A percentile compares a stretch with the other conserved stretches of the same genome.
Evolutionary conservation across 2,329 filamentous ascomycete genomes (phyloP).

Genomic region (Lachnellula arida): DNA sequence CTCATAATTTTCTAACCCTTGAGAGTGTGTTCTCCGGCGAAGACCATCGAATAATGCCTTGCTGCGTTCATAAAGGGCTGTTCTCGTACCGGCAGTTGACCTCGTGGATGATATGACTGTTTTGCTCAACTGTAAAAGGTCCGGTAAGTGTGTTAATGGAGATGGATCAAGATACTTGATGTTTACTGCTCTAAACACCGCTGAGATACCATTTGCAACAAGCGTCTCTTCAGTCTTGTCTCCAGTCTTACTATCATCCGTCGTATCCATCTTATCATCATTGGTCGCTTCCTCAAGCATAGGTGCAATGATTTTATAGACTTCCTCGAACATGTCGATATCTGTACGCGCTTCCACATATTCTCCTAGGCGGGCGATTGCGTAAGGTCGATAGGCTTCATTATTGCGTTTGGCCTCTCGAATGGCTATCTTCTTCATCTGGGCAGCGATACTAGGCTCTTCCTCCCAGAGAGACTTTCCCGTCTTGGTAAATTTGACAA

Average conservation of each 20-base stretch:
- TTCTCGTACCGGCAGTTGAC: slow-evolving; percentile 25
- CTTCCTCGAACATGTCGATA: slow-evolving; percentile 64
- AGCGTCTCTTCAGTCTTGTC: slow-evolving; percentile 26
- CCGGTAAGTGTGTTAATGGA: slow-evolving; percentile 24
- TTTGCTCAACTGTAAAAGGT: slow-evolving; percentile 22
- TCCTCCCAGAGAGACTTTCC: slow-evolving; percentile 53
- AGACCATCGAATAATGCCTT: slow-evolving; percentile 29
- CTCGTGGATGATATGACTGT: slow-evolving; percentile 25
- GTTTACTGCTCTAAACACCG: slow-evolving; percentile 31
- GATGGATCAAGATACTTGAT: slow-evolving; percentile 21
- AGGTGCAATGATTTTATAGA: slow-evolving; percentile 57
- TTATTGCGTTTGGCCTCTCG: slow-evolving; percentile 93
- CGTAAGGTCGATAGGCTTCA: slow-evolving; percentile 72
- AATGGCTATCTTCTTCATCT: slow-evolving; percentile 74
- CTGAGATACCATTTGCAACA: slow-evolving; percentile 28
- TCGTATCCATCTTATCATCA: slow-evolving; percentile 61
- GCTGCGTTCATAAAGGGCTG: slow-evolving; percentile 28
- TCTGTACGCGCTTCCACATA: slow-evolving; percentile 66
- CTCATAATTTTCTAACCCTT: slow-evolving; percentile 17
- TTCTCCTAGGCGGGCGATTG: slow-evolving; percentile 66
- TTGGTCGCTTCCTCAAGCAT: slow-evolving; percentile 55
- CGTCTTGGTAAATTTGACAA: slow-evolving; percentile 71
- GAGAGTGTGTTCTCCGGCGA: slow-evolving; percentile 18
- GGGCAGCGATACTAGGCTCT: slow-evolving; percentile 49
- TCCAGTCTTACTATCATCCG: slow-evolving; percentile 24